Evolutionary conservation across 352 stramenopile species (phyloP), one percentile per base, ranked within the genome.

Genomic region (Phytopythium litorale): DNA sequence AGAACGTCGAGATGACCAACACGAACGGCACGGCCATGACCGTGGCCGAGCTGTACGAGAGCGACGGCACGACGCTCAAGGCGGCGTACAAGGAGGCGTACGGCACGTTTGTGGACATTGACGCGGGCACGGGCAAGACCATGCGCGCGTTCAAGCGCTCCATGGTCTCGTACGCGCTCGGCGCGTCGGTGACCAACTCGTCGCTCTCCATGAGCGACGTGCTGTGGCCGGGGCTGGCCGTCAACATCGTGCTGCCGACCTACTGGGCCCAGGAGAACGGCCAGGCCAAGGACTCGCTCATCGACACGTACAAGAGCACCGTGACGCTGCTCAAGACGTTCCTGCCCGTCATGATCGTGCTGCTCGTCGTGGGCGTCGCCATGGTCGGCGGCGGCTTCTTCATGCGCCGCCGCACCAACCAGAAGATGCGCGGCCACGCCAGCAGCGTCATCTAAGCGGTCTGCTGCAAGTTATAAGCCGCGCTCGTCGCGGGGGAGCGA

Each of bases 71-170:
- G 18, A 70, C 66, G 66, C 73, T 87, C 50, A 76, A 83, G 64
- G 59, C 71, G 9, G 68, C 42, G 52, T 84, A 86, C 64, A 50
- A 56, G 37, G 69, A 73, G 40, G 63, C 60, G 32, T 91, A 88
- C 70, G 57, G 72, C 49, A 92, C 79, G 33, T 76, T 75, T n/a
- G 63, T 89, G 25, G 83, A 91, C 65, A 72, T 92, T 6, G 81
- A 92, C 58, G 67, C 78, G n/a, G 77, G 72, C 23, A 87, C 78
- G 19, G 83, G 83, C 32, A 86, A 91, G 75, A 83, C 83, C 56
- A 87, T 92, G 78, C 65, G 69, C 46, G 83, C 81, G 1, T 64
- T 61, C 62, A 90, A 92, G 74, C 79, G 81, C 16, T 70, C 85
- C 33, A 63, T 77, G 71, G 71, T 81, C 38, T 85, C 78, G 50